Conservation (phyloP, 805 yeast genomes). For the Cyberlindnera suaveolens region DNA sequence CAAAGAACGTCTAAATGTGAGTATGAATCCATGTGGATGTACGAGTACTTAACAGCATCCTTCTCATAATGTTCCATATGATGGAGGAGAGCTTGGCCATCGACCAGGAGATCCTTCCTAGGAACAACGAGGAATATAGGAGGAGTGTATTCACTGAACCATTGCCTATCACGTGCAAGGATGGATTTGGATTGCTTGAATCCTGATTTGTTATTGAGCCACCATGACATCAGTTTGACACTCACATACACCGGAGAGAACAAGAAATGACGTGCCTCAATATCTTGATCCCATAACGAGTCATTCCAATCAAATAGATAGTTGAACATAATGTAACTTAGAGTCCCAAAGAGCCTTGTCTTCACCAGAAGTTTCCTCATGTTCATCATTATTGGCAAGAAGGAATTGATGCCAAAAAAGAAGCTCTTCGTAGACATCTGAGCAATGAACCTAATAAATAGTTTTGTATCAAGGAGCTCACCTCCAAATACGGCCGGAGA, state of each 20-base stretch:
- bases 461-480: constrained; percentile 52
- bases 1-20: constrained; percentile 89
- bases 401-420: constrained; percentile 73
- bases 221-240: constrained; percentile 83
- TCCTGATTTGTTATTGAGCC: constrained; percentile 56
- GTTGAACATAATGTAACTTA: constrained; percentile 79
- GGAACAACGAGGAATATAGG: constrained; percentile 64
- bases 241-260: constrained; percentile 85
- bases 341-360: constrained; percentile 48
- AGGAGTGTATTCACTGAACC: constrained; percentile 53
- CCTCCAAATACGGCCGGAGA: constrained; percentile 96
- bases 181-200: constrained; percentile 34
- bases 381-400: constrained; percentile 67
- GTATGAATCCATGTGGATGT: constrained; percentile 47
- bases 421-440: constrained; percentile 38
- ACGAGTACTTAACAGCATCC: constrained; percentile 19
- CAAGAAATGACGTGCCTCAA: constrained; percentile 70
- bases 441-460: constrained; percentile 60
- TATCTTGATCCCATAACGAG: constrained; percentile 58
- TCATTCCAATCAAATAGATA: constrained; percentile 87
- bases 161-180: constrained; percentile 43
- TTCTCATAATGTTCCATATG: constrained; percentile 60
- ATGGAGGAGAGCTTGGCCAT: constrained; percentile 58
- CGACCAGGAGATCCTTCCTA: constrained; percentile 68
- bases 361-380: constrained; percentile 46